Conservation (phyloP, 768 basidiomycete genomes). For the Leucosporidium creatinivorum region DNA sequence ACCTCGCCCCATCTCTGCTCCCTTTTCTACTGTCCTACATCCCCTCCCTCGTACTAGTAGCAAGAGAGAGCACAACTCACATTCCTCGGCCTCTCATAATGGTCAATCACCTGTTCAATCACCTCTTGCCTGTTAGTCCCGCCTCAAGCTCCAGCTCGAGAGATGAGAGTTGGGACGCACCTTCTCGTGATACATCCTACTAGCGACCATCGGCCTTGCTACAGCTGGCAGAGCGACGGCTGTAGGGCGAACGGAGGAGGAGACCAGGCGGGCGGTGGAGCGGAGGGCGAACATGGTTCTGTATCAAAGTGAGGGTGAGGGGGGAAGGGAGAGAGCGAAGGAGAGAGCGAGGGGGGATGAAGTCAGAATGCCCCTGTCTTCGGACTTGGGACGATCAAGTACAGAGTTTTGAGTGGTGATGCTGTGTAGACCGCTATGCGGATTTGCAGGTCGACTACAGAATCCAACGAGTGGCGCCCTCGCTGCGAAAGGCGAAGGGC, state of each 20-base stretch:
- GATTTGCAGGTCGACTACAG: too few species aligned
- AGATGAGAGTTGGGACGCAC: conserved; percentile 1
- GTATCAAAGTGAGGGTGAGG: background rate
- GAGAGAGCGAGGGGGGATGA: too few species aligned
- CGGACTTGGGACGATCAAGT: too few species aligned
- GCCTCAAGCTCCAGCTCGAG: too few species aligned
- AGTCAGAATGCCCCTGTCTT: too few species aligned
- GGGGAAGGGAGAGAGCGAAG: too few species aligned
- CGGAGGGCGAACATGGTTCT: background rate
- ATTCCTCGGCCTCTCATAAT: conserved; percentile 96
- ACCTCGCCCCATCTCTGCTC: background rate
- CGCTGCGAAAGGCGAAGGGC: too few species aligned
- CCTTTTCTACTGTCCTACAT: background rate
- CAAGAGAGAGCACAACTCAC: conserved; percentile 49
- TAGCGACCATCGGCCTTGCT: conserved; percentile 7
- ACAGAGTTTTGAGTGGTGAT: too few species aligned
- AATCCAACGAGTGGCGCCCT: too few species aligned
- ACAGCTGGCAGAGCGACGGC: background rate
- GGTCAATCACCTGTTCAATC: conserved; percentile 80
- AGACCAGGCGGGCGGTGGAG: background rate
- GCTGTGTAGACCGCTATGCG: too few species aligned
- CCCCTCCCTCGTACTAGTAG: background rate
- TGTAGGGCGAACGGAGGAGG: too few species aligned
- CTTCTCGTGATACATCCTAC: conserved; percentile 31
- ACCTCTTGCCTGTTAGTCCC: too few species aligned